These are phyloP conservation scores for Amauroascus verrucosus DNA, from an alignment of 2,329 filamentous ascomycete species.

Conservation along the genomic window DNA sequence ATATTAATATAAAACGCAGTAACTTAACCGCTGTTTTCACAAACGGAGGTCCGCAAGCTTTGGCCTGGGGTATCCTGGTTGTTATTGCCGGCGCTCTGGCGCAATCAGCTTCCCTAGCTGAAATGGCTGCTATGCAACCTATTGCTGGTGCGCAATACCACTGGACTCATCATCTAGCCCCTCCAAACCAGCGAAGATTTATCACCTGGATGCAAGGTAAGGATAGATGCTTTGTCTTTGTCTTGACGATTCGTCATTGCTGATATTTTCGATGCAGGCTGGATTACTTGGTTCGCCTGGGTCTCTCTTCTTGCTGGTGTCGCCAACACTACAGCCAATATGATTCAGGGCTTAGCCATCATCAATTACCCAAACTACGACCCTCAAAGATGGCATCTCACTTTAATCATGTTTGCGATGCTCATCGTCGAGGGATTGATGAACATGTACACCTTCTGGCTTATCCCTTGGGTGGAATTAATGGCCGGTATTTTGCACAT, in stretches of 20 bases:
- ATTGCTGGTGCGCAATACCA: conserved; percentile 37
- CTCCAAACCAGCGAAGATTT: conserved; percentile 22
- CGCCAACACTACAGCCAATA: conserved; percentile 28
- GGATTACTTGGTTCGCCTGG: conserved; percentile 37
- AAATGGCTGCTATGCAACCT: conserved; percentile 34
- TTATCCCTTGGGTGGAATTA: conserved; percentile 35
- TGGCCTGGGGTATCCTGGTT: conserved; percentile 26
- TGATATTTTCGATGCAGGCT: conserved; percentile 23
- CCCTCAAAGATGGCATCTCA: conserved; percentile 31
- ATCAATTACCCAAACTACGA: conserved; percentile 27
- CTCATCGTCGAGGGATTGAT: conserved; percentile 25
- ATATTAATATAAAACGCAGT: conserved; percentile 1
- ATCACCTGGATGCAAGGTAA: conserved; percentile 27
- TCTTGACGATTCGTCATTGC: too few species aligned
- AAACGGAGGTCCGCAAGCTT: conserved; percentile 27
- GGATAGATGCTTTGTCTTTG: too few species aligned
- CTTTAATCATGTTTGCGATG: conserved; percentile 32
- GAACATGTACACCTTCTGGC: conserved; percentile 28
- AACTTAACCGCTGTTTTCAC: conserved; percentile 29
- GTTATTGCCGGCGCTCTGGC: conserved; percentile 24
- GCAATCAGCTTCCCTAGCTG: conserved; percentile 30
- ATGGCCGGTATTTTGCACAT: conserved; percentile 29
- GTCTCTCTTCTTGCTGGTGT: conserved; percentile 28
- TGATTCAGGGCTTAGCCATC: conserved; percentile 28
- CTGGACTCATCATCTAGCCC: conserved; percentile 32